phyloP scores from a whole-genome alignment of 768 basidiomycete genomes.

The Mycena capillaripes region DNA sequence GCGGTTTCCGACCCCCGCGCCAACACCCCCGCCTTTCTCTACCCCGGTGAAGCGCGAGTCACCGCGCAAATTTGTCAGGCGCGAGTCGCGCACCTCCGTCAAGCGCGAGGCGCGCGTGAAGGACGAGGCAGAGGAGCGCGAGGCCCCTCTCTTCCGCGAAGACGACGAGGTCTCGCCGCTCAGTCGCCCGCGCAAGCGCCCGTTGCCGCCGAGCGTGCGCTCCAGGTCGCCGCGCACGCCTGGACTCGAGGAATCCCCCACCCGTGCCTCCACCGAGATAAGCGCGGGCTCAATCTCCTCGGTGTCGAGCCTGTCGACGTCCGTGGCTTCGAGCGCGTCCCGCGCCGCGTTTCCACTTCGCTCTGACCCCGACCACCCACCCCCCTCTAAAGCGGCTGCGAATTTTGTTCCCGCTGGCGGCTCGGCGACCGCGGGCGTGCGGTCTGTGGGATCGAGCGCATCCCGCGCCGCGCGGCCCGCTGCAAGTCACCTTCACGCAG shows the following conservation, averaged over 20 bases:
- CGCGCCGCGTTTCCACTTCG: neutral
- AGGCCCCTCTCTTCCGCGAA: neutral
- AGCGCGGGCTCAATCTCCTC: neutral
- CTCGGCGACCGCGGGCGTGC: no score
- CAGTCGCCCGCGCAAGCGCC: conserved; percentile 1
- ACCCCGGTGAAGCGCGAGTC: neutral
- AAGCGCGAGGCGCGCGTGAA: neutral
- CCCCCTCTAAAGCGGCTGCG: no score
- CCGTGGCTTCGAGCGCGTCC: conserved; percentile 5
- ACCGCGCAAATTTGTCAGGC: no score
- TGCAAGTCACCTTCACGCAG: neutral
- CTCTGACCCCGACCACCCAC: neutral
- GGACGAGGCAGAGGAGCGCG: neutral
- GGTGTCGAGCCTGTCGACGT: conserved; percentile 9
- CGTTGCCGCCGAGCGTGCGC: neutral
- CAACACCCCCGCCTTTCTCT: neutral
- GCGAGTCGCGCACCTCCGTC: neutral
- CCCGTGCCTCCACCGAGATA: neutral
- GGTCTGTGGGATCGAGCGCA: no score
- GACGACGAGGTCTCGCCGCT: conserved; percentile 5
- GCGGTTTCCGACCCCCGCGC: neutral
- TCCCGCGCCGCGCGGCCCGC: no score
- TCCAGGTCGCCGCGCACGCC: no score
- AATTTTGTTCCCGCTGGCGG: no score
- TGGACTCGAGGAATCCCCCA: no score